Base-by-base conservation (phyloP, 768 basidiomycete species). In the Leucogyrophana mollusca region DNA sequence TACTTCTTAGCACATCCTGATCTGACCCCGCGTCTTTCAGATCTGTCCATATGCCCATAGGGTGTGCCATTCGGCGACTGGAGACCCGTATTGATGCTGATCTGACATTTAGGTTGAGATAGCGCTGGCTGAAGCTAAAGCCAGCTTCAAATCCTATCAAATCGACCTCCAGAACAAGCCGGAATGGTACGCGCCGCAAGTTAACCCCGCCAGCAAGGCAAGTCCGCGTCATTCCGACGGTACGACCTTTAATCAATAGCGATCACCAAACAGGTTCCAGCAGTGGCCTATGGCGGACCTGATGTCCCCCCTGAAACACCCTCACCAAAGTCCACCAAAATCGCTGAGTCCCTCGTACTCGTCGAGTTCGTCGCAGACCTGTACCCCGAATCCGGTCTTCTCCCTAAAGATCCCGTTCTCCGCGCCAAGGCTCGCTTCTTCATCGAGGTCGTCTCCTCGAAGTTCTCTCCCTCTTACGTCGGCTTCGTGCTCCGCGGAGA, bases 171-270 rank as follows among this genome's bases (percentile, higher is more conserved):
- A 47, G 52, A 80, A 82, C 67, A 87, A 87, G 65, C 84, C 84
- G 1, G 79, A 75, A 40, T 85, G 83, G 84, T 85, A 83, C 56
- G 77, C 77, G 0, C 72, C 76, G 0, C 73, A 79, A 48, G 76
- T 87, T 32, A 87, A 87, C 63, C 79, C 79, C 1, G 82, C 76
- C 0, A 77, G 77, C 66, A 86, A 85, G 74, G 84, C 82, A 54
- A 13, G 59, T n/a, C 51, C n/a, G 14, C 21, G 32, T 37, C 45
- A 17, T 33, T n/a, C 18, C 18, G 14, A 17, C 4, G 11, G 22
- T 9, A 1, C 22, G 14, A n/a, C 4, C 4, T 24, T 17, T 45
- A 9, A 18, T 45, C 18, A 47, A 17, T 21, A 16, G 18, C 22
- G 34, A 23, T 22, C 18, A 13, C 22, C 3, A 6, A 1, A 11